Evolutionary conservation across 169 alveolate genomes (phyloP).

Genomic region (Plasmodium reichenowi): DNA sequence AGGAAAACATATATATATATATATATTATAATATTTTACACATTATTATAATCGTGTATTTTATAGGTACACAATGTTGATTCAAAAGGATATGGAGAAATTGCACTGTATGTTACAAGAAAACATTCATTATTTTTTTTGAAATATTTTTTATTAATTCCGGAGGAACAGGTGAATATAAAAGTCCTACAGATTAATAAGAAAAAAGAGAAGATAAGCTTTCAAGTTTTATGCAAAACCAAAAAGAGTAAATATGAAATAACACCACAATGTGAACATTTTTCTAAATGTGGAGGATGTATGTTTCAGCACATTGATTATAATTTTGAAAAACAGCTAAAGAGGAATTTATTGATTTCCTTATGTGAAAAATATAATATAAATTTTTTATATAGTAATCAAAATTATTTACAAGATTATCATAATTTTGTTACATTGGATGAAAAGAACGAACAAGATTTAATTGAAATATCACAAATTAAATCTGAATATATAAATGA

Average conservation of each 20-base stretch:
- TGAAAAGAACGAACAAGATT: slow-evolving; percentile 10
- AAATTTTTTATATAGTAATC: slow-evolving; percentile 25
- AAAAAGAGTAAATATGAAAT: slow-evolving; percentile 71
- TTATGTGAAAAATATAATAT: slow-evolving; percentile 63
- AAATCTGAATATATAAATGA: slow-evolving; percentile 26
- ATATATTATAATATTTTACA: background rate
- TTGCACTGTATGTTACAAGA: slow-evolving; percentile 47
- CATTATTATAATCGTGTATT: background rate
- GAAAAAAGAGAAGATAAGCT: slow-evolving; percentile 51
- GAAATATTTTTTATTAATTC: slow-evolving; percentile 69
- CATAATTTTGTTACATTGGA: slow-evolving; percentile 16
- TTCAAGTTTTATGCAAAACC: slow-evolving; percentile 65
- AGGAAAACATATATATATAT: slow-evolving; percentile 1
- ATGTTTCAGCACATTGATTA: slow-evolving; percentile 69
- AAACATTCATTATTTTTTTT: slow-evolving; percentile 40
- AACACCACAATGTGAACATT: slow-evolving; percentile 58
- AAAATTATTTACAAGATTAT: slow-evolving; percentile 44
- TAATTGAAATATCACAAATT: slow-evolving; percentile 44
- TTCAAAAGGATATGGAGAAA: slow-evolving; percentile 71
- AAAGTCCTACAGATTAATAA: slow-evolving; percentile 61
- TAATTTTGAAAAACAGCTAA: slow-evolving; percentile 40
- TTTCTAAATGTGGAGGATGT: slow-evolving; percentile 74
- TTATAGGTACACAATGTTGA: slow-evolving; percentile 57
- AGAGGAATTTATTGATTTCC: slow-evolving; percentile 37
- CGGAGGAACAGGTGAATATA: slow-evolving; percentile 72